These are phyloP conservation scores for Eucalyptus urophylla DNA, from an alignment of 345 rosid genomes.

Conservation along the genomic window DNA sequence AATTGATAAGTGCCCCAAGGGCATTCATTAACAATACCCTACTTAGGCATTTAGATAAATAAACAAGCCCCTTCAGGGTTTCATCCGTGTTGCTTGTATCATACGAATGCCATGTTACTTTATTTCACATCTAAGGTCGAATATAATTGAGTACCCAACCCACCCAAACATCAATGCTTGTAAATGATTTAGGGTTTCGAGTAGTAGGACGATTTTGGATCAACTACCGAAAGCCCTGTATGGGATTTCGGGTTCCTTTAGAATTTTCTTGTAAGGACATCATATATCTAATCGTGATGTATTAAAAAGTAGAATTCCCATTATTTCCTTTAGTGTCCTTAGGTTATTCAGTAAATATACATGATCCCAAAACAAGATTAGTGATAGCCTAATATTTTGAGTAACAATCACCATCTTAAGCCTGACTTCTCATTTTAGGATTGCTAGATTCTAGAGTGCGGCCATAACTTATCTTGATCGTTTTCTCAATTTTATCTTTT, in stretches of 20 bases:
- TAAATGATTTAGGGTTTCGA: not conserved
- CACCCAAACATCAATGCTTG: not conserved
- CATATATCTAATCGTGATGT: not conserved
- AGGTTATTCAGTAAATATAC: not conserved
- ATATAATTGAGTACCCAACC: not conserved
- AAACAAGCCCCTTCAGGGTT: not conserved
- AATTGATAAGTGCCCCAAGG: not conserved
- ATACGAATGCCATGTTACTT: not conserved
- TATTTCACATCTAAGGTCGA: not conserved
- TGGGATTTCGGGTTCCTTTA: not conserved
- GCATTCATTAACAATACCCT: not conserved
- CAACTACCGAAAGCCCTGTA: not conserved
- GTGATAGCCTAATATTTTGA: not conserved
- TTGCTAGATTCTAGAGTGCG: not conserved
- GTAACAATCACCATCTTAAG: not conserved
- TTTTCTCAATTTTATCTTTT: not conserved
- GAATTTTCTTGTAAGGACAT: not conserved
- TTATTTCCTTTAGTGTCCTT: not conserved
- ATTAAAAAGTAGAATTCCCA: not conserved
- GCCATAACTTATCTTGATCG: not conserved
- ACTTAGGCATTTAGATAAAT: not conserved
- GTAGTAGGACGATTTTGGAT: not conserved
- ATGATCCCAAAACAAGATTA: not conserved
- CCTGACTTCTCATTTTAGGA: not conserved
- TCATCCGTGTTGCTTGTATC: not conserved